Evolutionary conservation across 129 eudicot species (phyloP).

Genomic region (sunflower (Helianthus annuus)): HanXRQr2.0-SUNRISE NC_035437.2:87889586-87890085

Average conservation of each 20-base stretch:
- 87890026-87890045: conserved; percentile 19
- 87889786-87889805: conserved; percentile 1
- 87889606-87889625: neutral
- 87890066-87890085: neutral
- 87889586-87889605: neutral
- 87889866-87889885: neutral
- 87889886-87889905: neutral
- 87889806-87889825: neutral
- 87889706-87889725: no score
- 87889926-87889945: neutral
- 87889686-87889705: neutral
- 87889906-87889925: no score
- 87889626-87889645: neutral
- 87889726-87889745: neutral
- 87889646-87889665: no score
- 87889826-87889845: neutral
- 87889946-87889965: conserved; percentile 41
- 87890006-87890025: conserved; percentile 40
- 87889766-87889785: neutral
- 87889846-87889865: neutral
- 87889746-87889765: neutral
- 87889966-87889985: conserved; percentile 92
- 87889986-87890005: conserved; percentile 83
- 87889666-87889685: neutral
- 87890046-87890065: neutral